Evolutionary conservation across 345 rosid genomes (phyloP).

Genomic region (Angophora floribunda): DNA sequence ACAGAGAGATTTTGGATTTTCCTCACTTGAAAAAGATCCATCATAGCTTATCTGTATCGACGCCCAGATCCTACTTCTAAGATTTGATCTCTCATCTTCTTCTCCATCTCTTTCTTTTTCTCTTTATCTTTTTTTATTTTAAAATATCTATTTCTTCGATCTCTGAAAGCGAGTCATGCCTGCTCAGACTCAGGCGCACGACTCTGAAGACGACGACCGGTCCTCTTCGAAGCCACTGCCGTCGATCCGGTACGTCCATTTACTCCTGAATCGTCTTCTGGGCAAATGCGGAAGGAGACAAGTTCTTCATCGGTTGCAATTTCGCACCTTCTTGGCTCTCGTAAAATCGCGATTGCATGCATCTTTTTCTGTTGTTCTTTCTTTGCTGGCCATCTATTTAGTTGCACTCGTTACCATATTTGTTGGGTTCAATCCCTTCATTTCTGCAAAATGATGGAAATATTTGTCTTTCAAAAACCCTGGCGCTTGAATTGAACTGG

Average conservation of each 20-base stretch:
- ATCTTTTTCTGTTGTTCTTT: background rate
- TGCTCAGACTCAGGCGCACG: background rate
- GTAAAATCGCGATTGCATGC: background rate
- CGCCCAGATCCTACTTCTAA: background rate
- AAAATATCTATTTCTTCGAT: background rate
- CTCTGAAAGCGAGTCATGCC: background rate
- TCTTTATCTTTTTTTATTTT: background rate
- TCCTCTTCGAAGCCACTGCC: background rate
- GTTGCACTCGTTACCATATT: background rate
- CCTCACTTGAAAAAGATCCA: background rate
- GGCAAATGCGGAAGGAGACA: background rate
- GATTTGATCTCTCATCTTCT: background rate
- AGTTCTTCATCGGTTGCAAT: background rate
- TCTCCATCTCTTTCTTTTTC: background rate
- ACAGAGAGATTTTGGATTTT: background rate
- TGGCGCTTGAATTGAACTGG: background rate
- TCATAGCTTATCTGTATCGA: background rate
- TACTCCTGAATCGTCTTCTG: background rate
- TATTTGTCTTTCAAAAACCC: background rate
- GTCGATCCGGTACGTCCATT: background rate
- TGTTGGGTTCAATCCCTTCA: background rate
- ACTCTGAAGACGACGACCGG: background rate
- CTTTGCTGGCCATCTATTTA: background rate
- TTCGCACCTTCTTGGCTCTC: background rate
- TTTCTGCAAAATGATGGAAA: background rate